Evolutionary conservation across 2,329 filamentous ascomycete species (phyloP).

Genomic region (Ramichloridium luteum): DNA sequence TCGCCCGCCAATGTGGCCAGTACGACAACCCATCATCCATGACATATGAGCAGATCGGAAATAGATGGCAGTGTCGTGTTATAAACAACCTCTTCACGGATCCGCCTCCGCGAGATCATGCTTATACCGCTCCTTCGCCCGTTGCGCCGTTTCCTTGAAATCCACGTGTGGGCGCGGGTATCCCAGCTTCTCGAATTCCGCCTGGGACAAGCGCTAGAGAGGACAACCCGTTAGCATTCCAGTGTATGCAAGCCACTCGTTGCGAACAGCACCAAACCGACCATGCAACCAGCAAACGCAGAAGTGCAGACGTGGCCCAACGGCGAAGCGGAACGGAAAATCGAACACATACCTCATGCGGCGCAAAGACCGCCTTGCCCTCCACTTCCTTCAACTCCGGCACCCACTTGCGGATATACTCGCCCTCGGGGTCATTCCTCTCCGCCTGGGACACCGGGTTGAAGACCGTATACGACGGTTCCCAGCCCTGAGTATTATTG

Average conservation of each 20-base stretch:
- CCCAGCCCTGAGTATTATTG: constrained; percentile 42
- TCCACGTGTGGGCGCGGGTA: constrained; percentile 36
- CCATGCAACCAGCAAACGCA: no score
- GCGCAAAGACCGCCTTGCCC: constrained; percentile 39
- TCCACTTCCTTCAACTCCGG: constrained; percentile 51
- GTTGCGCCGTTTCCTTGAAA: constrained; percentile 31
- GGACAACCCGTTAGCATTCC: no score
- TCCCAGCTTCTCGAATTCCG: constrained; percentile 38
- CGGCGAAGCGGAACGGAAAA: no score
- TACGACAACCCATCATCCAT: no score
- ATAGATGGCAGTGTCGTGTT: no score
- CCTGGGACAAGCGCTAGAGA: constrained; percentile 28
- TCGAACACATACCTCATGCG: constrained; percentile 21
- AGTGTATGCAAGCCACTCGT: no score
- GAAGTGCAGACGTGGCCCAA: no score
- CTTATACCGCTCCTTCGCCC: constrained; percentile 34
- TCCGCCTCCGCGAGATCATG: constrained; percentile 31
- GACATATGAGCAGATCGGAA: no score
- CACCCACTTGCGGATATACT: constrained; percentile 75
- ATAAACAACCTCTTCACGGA: constrained; percentile 22
- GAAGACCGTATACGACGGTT: constrained; percentile 39
- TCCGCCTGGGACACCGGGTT: constrained; percentile 67
- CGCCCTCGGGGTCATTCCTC: constrained; percentile 62
- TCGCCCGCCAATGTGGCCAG: no score
- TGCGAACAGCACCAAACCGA: no score